phyloP scores from a whole-genome alignment of 192 early-diverging fungal species.

The Entomortierella parvispora region DNA sequence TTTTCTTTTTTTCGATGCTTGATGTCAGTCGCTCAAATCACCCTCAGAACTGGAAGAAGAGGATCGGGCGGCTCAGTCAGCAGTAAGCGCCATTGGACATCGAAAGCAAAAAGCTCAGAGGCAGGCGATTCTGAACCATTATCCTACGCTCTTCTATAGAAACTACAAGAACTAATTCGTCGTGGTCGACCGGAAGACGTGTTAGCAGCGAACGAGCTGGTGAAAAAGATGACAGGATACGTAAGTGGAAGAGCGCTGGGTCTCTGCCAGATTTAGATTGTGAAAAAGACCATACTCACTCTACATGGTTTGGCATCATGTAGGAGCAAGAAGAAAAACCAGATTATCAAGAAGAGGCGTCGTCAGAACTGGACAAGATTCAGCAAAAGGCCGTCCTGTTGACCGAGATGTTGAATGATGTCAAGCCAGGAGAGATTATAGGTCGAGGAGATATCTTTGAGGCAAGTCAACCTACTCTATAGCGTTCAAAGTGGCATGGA shows the following conservation, averaged over 20 bases:
- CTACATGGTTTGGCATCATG: neutral
- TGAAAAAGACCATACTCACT: neutral
- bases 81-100: conserved; percentile 31
- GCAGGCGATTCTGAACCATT: too few species aligned
- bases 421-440: conserved; percentile 66
- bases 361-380: conserved; percentile 85
- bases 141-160: conserved; percentile 44
- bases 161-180: conserved; percentile 97
- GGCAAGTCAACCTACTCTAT: conserved; percentile 27
- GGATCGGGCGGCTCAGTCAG: conserved; percentile 86
- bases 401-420: conserved; percentile 83
- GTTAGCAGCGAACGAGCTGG: conserved; percentile 94
- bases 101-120: too few species aligned
- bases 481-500: neutral
- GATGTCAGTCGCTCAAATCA: conserved; percentile 76
- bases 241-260: conserved; percentile 20
- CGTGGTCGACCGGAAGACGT: conserved; percentile 92
- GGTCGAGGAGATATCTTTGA: conserved; percentile 61
- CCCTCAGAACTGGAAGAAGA: conserved; percentile 95
- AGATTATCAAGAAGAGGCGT: conserved; percentile 88
- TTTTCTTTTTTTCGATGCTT: neutral
- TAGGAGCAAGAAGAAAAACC: conserved; percentile 67
- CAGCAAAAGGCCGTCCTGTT: conserved; percentile 81
- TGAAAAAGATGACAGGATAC: conserved; percentile 99
- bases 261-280: neutral